These are phyloP conservation scores for Gnomoniopsis smithogilvyi DNA, from an alignment of 2,329 filamentous ascomycete genomes.

Conservation along the genomic window DNA sequence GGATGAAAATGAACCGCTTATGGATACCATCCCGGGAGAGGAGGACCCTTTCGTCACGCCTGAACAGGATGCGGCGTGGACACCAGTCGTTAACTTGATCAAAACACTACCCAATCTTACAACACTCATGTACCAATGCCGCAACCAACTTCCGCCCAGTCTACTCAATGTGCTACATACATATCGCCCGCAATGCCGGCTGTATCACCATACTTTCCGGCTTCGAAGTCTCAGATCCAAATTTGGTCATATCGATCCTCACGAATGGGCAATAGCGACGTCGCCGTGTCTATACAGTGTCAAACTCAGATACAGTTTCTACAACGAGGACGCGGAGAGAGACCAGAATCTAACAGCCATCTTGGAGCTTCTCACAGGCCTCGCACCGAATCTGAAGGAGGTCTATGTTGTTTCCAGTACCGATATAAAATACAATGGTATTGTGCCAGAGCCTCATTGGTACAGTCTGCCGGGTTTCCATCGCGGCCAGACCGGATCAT, in stretches of 20 bases:
- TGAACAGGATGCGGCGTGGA: constrained; percentile 2
- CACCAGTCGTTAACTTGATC: neutral
- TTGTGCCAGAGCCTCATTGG: no score
- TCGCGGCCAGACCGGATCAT: no score
- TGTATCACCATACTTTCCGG: constrained; percentile 5
- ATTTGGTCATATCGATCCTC: neutral
- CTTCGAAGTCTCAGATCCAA: neutral
- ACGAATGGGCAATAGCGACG: constrained; percentile 3
- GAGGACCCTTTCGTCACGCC: no score
- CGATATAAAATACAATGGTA: no score
- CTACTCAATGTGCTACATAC: constrained; percentile 1
- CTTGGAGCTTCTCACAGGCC: constrained; percentile 6
- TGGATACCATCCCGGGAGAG: no score
- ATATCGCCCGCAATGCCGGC: constrained; percentile 4
- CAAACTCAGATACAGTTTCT: neutral
- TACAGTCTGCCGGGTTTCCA: no score
- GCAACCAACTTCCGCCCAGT: constrained; percentile 2
- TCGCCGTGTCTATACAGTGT: neutral
- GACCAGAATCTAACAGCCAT: constrained; percentile 4
- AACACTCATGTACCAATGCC: constrained; percentile 3
- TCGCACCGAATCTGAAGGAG: constrained; percentile 3
- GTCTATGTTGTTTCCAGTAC: neutral
- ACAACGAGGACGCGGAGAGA: neutral
- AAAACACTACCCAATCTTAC: neutral
- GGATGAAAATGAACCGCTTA: no score